Conservation (phyloP, 2,329 filamentous ascomycete genomes). For the Mycocentrospora acerina region DNA sequence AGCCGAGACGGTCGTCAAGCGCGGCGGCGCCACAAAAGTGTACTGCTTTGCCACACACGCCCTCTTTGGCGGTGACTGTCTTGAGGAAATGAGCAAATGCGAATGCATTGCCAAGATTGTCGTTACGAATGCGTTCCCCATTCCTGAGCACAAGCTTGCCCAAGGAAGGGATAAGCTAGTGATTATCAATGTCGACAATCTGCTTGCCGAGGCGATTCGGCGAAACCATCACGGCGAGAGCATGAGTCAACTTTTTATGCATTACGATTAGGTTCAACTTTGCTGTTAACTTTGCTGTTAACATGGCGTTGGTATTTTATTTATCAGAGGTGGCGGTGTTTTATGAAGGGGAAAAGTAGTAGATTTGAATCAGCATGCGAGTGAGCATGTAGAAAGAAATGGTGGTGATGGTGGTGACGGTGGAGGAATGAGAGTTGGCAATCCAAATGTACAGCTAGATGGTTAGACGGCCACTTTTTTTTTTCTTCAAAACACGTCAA, state of each 20-base stretch:
- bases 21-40: slow-evolving; percentile 86
- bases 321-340: too few relatives aligned
- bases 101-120: slow-evolving; percentile 92
- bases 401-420: too few relatives aligned
- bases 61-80: slow-evolving; percentile 84
- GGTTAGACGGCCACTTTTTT: too few relatives aligned
- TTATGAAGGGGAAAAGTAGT: too few relatives aligned
- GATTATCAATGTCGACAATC: slow-evolving; percentile 82
- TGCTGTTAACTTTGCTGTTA: too few relatives aligned
- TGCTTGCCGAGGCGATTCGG: slow-evolving; percentile 89
- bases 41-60: slow-evolving; percentile 98
- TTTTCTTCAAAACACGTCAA: too few relatives aligned
- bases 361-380: too few relatives aligned
- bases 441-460: too few relatives aligned
- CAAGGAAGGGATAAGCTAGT: slow-evolving; percentile 69
- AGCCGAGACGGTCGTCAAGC: slow-evolving; percentile 93
- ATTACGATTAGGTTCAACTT: slow-evolving; percentile 44
- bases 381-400: too few relatives aligned
- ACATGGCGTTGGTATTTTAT: too few relatives aligned
- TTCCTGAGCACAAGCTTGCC: slow-evolving; percentile 71
- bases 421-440: too few relatives aligned
- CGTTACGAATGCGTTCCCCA: slow-evolving; percentile 96
- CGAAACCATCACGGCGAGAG: slow-evolving; percentile 96
- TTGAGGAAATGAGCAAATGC: slow-evolving; percentile 88
- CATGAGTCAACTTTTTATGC: slow-evolving; percentile 57